Conservation (phyloP, 1,139 yeast genomes). For the Maudiozyma humilis region DNA sequence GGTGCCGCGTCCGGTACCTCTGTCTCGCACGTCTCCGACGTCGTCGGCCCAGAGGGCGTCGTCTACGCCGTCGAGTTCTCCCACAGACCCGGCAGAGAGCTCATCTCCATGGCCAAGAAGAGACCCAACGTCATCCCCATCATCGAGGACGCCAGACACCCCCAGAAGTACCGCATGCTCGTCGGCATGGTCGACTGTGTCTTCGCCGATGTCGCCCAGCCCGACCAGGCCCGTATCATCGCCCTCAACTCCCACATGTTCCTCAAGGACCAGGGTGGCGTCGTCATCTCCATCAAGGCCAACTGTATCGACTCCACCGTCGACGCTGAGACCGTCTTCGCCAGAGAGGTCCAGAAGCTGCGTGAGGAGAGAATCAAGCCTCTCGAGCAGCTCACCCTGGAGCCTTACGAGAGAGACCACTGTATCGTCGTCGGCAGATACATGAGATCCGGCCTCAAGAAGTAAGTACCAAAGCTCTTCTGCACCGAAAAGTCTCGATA, state of each 20-base stretch:
- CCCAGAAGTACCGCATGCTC: slow-evolving; percentile 98
- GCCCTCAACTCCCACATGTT: slow-evolving; percentile 96
- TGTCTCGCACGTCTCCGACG: slow-evolving; percentile 95
- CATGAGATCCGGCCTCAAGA: slow-evolving; percentile 69
- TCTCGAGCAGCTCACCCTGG: slow-evolving; percentile 93
- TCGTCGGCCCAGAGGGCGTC: slow-evolving; percentile 97
- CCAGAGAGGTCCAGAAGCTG: slow-evolving; percentile 97
- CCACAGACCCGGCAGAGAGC: slow-evolving; percentile 98
- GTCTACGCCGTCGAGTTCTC: slow-evolving; percentile 99
- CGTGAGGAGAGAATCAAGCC: slow-evolving; percentile 99
- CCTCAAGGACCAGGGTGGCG: slow-evolving; percentile 97
- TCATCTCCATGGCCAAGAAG: slow-evolving; percentile 99
- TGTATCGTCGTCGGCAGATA: slow-evolving; percentile 97
- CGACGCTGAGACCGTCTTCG: slow-evolving; percentile 97
- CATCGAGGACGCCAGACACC: slow-evolving; percentile 99
- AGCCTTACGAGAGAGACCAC: slow-evolving; percentile 99
- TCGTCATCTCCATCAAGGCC: slow-evolving; percentile 95
- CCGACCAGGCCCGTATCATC: slow-evolving; percentile 99
- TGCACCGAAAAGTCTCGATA: too few species aligned
- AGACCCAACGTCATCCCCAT: slow-evolving; percentile 98
- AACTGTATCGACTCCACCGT: slow-evolving; percentile 99
- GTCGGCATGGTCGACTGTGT: slow-evolving; percentile 98
- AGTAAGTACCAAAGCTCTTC: too few species aligned
- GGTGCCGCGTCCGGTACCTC: slow-evolving; percentile 99
- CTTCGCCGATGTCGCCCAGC: slow-evolving; percentile 99